Evolutionary conservation across 495 filamentous ascomycete species (phyloP).

Genomic region (Penicillium mononematosum): DNA sequence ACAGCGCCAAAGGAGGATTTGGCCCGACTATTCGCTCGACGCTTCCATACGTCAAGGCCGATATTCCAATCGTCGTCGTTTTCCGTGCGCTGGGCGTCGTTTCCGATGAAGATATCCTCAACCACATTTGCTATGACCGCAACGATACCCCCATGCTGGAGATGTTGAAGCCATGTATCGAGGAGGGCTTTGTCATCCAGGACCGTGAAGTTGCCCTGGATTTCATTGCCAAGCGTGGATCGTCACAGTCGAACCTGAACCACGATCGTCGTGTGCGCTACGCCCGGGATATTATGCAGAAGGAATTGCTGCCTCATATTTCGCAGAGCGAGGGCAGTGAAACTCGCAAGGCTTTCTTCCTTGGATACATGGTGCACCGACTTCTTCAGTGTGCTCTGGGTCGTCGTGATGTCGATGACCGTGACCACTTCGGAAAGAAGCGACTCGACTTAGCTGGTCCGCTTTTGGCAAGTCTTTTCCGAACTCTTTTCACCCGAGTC

Average conservation of each 20-base stretch:
- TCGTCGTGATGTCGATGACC: slow-evolving; percentile 88
- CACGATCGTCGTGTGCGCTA: slow-evolving; percentile 86
- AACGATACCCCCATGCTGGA: slow-evolving; percentile 97
- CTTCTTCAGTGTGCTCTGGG: slow-evolving; percentile 89
- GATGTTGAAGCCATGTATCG: slow-evolving; percentile 92
- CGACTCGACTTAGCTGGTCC: slow-evolving; percentile 93
- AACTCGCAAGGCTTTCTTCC: slow-evolving; percentile 94
- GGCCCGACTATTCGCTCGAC: slow-evolving; percentile 86
- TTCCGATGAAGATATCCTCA: slow-evolving; percentile 96
- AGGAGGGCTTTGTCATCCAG: slow-evolving; percentile 94
- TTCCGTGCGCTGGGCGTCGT: slow-evolving; percentile 95
- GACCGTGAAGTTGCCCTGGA: slow-evolving; percentile 94
- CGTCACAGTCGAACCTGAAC: slow-evolving; percentile 65
- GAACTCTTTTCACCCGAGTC: slow-evolving; percentile 79
- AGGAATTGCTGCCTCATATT: slow-evolving; percentile 94
- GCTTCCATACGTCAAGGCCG: slow-evolving; percentile 87
- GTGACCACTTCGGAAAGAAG: slow-evolving; percentile 99
- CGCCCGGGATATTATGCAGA: slow-evolving; percentile 90
- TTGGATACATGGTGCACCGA: slow-evolving; percentile 97
- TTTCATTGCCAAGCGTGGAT: slow-evolving; percentile 90
- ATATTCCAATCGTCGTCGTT: slow-evolving; percentile 90
- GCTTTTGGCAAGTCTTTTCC: slow-evolving; percentile 88
- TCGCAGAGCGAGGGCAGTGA: slow-evolving; percentile 95
- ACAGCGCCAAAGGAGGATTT: slow-evolving; percentile 70
- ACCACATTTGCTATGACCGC: slow-evolving; percentile 93